Base-by-base conservation (phyloP, 768 basidiomycete species). In the Lactarius vividus region DNA sequence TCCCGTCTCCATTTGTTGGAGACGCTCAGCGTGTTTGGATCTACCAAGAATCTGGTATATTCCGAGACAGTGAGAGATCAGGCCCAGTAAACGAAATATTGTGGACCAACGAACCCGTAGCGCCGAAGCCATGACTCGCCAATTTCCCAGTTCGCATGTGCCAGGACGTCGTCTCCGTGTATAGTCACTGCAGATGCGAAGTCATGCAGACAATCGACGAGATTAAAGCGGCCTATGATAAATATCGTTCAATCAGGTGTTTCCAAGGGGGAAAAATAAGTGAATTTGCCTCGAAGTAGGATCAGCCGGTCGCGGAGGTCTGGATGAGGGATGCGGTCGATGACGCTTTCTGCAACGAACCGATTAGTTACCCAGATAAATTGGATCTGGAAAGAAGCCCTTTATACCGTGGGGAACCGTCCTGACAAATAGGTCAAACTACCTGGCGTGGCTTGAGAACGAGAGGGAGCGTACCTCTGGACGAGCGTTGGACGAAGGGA, bases 261-360 rank as follows among this genome's bases (percentile, higher is more conserved):
- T 18, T 39, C 5, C 37, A 20, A 49, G 26, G n/a, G 33, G 7
- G 1, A 28, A 61, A 61, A 42, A 18, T 37, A 33, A 9, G 13
- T 29, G 46, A 31, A 49, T 18, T 7, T 74, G 89, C 94, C 90
- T 80, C 93, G 83, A 39, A 94, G 78, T 20, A 96, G 80, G 71
- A 98, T 97, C 83, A 96, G 89, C 39, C 93, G 84, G 71, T 97
- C 95, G 40, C 96, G 85, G 63, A 98, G 79, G 71, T 94, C 91
- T 56, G 96, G 91, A 77, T 95, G 92, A 65, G 93, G 82, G 56
- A 97, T 87, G 54, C 88, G 86, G 75, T 97, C 95, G 71, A 97
- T 93, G n/a, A 90, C 83, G 70, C 92, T 90, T 74, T 96, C 95
- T 94, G 72, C 13, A 72, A 55, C 35, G 15, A 55, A n/a, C 15